A percentile compares a stretch with the other conserved stretches of the same genome.
phyloP scores from a whole-genome alignment of 257 asterid species.

The Avicennia marina region DNA sequence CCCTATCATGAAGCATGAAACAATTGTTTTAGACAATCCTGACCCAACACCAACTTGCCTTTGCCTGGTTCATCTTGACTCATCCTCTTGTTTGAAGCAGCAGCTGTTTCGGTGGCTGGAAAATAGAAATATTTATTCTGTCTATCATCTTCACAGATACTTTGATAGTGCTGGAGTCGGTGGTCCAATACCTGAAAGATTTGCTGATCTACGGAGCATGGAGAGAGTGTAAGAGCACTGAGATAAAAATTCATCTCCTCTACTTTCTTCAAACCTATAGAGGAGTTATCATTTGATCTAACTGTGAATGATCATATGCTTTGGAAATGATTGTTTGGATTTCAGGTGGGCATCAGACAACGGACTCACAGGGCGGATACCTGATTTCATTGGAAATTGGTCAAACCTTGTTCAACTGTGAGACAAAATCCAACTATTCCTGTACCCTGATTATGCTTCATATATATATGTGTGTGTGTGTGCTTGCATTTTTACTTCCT shows the following conservation, averaged over 20 bases:
- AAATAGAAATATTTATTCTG: neutral
- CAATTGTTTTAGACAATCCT: neutral
- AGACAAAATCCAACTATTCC: conserved; percentile 23
- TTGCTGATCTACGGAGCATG: conserved; percentile 36
- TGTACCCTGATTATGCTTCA: neutral
- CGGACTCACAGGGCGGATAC: conserved; percentile 62
- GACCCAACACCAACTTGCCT: neutral
- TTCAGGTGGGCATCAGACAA: conserved; percentile 66
- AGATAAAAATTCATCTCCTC: neutral
- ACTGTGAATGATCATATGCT: too few species aligned
- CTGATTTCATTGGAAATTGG: conserved; percentile 74
- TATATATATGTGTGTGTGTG: neutral
- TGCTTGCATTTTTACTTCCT: too few species aligned
- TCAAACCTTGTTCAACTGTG: conserved; percentile 45
- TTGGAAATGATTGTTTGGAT: conserved; percentile 17
- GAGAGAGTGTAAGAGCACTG: conserved; percentile 31
- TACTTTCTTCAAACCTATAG: neutral
- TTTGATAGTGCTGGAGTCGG: conserved; percentile 48
- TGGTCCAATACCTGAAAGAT: conserved; percentile 47
- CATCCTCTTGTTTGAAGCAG: neutral
- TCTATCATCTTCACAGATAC: conserved; percentile 30
- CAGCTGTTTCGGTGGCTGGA: neutral
- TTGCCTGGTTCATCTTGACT: neutral
- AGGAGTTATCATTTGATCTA: too few species aligned
- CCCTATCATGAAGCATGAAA: neutral